These are phyloP conservation scores for Pseudozyma thailandica DNA, from an alignment of 1,284 basidiomycete species.

Conservation along the genomic window DNA sequence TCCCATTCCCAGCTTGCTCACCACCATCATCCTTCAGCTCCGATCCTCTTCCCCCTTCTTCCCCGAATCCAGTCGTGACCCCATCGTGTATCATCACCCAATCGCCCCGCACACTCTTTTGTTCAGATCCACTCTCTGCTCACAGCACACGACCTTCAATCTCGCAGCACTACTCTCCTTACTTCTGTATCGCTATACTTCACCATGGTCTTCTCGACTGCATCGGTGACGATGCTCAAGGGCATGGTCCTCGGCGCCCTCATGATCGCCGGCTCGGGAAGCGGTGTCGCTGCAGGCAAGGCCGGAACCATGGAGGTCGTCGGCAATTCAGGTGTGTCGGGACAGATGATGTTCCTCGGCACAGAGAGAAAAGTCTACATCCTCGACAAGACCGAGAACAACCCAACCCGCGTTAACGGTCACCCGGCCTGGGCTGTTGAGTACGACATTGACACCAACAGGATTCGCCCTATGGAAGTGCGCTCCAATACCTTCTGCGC, in stretches of 20 bases:
- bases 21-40: background rate
- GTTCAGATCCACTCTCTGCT: background rate
- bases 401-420: constrained; percentile 45
- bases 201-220: constrained; percentile 10
- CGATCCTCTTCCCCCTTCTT: background rate
- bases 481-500: constrained; percentile 64
- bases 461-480: constrained; percentile 46
- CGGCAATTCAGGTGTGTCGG: constrained; percentile 60
- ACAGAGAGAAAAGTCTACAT: constrained; percentile 58
- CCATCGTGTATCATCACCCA: background rate
- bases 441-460: constrained; percentile 54
- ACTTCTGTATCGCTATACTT: background rate
- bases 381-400: constrained; percentile 64
- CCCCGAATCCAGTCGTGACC: background rate
- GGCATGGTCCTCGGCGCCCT: constrained; percentile 25
- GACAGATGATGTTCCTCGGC: constrained; percentile 63
- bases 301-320: constrained; percentile 51
- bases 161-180: too few relatives aligned
- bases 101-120: constrained; percentile 11
- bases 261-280: constrained; percentile 14
- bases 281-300: constrained; percentile 21
- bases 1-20: too few relatives aligned
- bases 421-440: constrained; percentile 59
- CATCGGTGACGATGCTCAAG: constrained; percentile 17
- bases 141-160: background rate